These are phyloP conservation scores for Arthrobotrys iridis DNA, from an alignment of 2,329 filamentous ascomycete species.

Conservation along the genomic window DNA sequence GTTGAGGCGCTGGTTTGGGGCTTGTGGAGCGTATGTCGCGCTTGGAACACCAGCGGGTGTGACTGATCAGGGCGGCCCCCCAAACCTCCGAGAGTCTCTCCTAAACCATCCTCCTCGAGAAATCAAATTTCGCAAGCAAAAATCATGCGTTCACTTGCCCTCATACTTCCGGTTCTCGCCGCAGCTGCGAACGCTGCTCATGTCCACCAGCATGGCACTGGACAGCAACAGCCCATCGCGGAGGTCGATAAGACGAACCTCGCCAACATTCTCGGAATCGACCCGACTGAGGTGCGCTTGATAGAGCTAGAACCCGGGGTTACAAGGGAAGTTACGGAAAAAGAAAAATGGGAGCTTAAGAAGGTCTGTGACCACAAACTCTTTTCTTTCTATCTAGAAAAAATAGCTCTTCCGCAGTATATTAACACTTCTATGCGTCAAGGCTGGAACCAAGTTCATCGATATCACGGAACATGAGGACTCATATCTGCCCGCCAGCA, in stretches of 20 bases:
- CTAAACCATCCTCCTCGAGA: constrained; percentile 11
- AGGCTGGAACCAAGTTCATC: constrained; percentile 90
- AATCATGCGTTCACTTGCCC: constrained; percentile 27
- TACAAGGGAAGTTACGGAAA: constrained; percentile 87
- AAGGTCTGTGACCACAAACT: constrained; percentile 69
- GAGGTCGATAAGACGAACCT: constrained; percentile 25
- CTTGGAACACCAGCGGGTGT: not conserved
- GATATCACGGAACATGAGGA: constrained; percentile 83
- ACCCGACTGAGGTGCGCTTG: constrained; percentile 69
- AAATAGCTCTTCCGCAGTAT: not conserved
- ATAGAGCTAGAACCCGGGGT: constrained; percentile 87
- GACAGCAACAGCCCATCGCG: constrained; percentile 45
- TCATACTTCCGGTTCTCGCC: constrained; percentile 38
- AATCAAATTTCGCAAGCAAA: not conserved
- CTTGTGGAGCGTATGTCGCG: constrained; percentile 4
- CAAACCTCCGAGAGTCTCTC: constrained; percentile 27
- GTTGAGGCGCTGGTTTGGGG: constrained; percentile 6
- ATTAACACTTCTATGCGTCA: constrained; percentile 4
- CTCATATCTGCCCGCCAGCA: constrained; percentile 66
- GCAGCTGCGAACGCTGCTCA: constrained; percentile 23
- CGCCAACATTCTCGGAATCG: constrained; percentile 33
- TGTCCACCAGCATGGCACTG: constrained; percentile 27
- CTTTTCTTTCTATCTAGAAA: not conserved
- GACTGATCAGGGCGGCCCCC: not conserved
- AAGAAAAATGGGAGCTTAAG: constrained; percentile 91